Conservation (phyloP, 2,329 filamentous ascomycete species). For the Tolypocladium ophioglossoides region DNA sequence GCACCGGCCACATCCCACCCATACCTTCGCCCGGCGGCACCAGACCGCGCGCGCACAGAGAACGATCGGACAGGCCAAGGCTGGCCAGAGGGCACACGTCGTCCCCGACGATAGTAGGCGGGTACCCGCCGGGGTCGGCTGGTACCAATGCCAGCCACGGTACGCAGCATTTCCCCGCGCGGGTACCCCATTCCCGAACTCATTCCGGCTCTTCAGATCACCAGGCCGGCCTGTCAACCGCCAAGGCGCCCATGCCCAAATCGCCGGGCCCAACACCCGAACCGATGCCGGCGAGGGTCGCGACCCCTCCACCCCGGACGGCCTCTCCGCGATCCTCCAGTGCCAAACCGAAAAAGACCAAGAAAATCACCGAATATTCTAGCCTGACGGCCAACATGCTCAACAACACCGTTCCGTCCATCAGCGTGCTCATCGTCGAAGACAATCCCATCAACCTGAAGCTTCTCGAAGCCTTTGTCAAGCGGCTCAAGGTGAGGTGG, state of each 20-base stretch:
- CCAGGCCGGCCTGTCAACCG: slow-evolving; percentile 27
- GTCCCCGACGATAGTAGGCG: slow-evolving; percentile 55
- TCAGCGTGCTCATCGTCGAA: slow-evolving; percentile 95
- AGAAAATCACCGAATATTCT: slow-evolving; percentile 37
- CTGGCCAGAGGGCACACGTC: slow-evolving; percentile 65
- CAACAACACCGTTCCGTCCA: slow-evolving; percentile 79
- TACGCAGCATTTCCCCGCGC: slow-evolving; percentile 23
- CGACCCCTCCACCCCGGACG: slow-evolving; percentile 39
- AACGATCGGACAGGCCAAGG: slow-evolving; percentile 48
- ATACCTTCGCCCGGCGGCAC: slow-evolving; percentile 74
- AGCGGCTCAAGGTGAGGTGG: slow-evolving; percentile 90
- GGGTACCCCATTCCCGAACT: slow-evolving; percentile 41
- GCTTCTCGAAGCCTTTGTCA: slow-evolving; percentile 90
- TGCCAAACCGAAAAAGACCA: slow-evolving; percentile 38
- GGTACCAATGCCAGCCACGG: slow-evolving; percentile 21
- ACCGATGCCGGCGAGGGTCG: slow-evolving; percentile 29
- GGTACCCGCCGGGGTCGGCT: slow-evolving; percentile 19
- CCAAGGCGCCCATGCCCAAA: slow-evolving; percentile 40
- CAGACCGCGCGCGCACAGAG: slow-evolving; percentile 42
- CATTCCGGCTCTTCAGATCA: slow-evolving; percentile 50
- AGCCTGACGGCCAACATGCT: slow-evolving; percentile 47
- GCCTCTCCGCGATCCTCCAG: slow-evolving; percentile 38
- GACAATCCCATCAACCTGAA: slow-evolving; percentile 97
- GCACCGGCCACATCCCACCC: slow-evolving; percentile 67
- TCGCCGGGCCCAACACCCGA: slow-evolving; percentile 47